Evolutionary conservation across 2,329 filamentous ascomycete species (phyloP).

Genomic region (Pseudogymnoascus sp.): DNA sequence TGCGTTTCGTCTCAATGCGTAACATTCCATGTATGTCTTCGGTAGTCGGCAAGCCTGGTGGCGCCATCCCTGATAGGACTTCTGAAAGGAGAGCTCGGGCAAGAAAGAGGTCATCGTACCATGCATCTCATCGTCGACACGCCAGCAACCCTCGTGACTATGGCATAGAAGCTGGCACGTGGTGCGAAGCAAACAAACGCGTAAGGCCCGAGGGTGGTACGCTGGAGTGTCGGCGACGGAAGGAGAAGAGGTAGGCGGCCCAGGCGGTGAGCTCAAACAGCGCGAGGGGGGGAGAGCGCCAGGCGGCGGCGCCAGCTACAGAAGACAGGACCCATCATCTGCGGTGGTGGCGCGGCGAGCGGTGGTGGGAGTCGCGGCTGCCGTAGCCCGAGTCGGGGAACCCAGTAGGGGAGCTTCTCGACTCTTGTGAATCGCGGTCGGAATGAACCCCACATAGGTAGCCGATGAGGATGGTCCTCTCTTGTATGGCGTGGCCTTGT

Average conservation of each 20-base stretch:
- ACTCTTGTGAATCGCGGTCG: conserved; percentile 1
- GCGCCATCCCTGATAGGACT: conserved; percentile 1
- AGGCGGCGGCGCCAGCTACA: conserved; percentile 26
- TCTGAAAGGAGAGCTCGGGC: conserved; percentile 1
- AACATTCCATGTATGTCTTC: conserved; percentile 5
- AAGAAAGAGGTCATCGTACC: neutral
- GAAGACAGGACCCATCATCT: conserved; percentile 31
- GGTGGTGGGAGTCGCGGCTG: conserved; percentile 25
- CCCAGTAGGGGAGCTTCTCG: conserved; percentile 19
- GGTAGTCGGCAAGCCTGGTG: neutral
- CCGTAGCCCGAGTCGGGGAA: conserved; percentile 30
- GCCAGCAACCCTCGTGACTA: neutral
- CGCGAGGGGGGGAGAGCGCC: conserved; percentile 26
- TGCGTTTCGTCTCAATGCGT: neutral
- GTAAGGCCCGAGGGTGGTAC: conserved; percentile 27
- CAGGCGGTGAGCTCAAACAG: conserved; percentile 27
- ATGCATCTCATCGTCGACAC: neutral
- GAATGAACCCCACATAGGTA: conserved; percentile 52
- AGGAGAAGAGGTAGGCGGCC: conserved; percentile 28
- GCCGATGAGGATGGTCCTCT: conserved; percentile 61
- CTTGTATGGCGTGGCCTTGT: conserved; percentile 52
- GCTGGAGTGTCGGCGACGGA: conserved; percentile 25
- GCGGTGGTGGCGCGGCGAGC: conserved; percentile 23
- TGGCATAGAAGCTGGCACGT: neutral
- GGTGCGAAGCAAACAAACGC: conserved; percentile 26